phyloP scores from a whole-genome alignment of 2,329 filamentous ascomycete species.

The Cladosporium sp. region DNA sequence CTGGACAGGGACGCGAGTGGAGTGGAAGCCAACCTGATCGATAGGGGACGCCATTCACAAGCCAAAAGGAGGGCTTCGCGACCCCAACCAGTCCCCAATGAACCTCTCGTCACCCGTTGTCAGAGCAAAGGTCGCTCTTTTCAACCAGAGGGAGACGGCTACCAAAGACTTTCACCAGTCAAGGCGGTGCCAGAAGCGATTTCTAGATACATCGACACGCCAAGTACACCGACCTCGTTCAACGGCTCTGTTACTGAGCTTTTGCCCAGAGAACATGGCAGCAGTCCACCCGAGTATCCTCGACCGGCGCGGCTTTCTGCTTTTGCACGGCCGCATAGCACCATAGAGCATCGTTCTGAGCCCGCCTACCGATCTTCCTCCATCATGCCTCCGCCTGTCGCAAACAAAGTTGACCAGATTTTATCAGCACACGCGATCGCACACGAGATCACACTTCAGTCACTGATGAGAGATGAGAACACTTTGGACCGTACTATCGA shows the following conservation, averaged over 20 bases:
- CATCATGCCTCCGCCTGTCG: conserved; percentile 12
- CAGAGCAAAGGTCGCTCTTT: conserved; percentile 24
- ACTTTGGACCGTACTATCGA: conserved; percentile 27
- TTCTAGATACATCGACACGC: conserved; percentile 1
- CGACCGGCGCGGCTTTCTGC: conserved; percentile 21
- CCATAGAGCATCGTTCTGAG: conserved; percentile 17
- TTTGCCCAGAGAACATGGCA: conserved; percentile 23
- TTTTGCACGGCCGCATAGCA: conserved; percentile 15
- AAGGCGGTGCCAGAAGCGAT: neutral
- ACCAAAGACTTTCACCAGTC: conserved; percentile 32
- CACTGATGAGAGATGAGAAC: conserved; percentile 35
- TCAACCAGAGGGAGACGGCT: conserved; percentile 27
- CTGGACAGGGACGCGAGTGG: conserved; percentile 21
- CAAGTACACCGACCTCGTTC: conserved; percentile 31
- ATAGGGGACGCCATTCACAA: conserved; percentile 25
- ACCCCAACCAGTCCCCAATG: conserved; percentile 24
- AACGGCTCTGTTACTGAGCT: conserved; percentile 35
- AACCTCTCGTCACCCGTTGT: conserved; percentile 27
- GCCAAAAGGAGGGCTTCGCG: conserved; percentile 26
- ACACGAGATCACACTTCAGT: conserved; percentile 39
- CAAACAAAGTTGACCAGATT: conserved; percentile 34
- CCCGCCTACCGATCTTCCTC: conserved; percentile 21
- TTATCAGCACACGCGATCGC: conserved; percentile 34
- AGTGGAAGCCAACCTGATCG: conserved; percentile 20
- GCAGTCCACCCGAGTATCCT: conserved; percentile 26